Base-by-base conservation (phyloP, 2,329 filamentous ascomycete species). In the Arthroderma uncinatum region DNA sequence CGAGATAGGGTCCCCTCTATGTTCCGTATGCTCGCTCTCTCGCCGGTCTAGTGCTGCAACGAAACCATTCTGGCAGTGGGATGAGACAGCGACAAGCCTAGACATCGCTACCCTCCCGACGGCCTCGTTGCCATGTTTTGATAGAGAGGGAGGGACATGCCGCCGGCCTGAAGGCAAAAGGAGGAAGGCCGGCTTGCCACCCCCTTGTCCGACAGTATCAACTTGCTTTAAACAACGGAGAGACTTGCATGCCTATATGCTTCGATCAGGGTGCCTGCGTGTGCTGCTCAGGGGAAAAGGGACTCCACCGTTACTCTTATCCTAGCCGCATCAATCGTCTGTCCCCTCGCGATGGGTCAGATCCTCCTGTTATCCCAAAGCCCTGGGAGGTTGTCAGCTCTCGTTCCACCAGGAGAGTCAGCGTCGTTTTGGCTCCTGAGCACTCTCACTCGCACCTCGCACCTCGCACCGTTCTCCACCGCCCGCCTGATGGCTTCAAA, bases 281-380 rank as follows among this genome's bases (percentile, higher is more conserved):
- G n/a, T n/a, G n/a, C n/a, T 19, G 16, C n/a, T 10, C 16, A 42
- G 39, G 39, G 23, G 39, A 8, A 10, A 42, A 12, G 19, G 23
- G 4, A 37, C 39, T 42, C 39, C 39, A 42, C 39, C 12, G 39
- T 42, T 19, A 14, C 16, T 21, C 39, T n/a, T n/a, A n/a, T n/a
- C 39, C 39, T 10, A 42, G 39, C 39, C 19, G 39, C 39, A 42
- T 21, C 23, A 42, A 42, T 42, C 39, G 25, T 28, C 44, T 48
- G 44, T 48, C 28, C 44, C 21, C 44, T 48, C 44, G n/a, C 21
- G 23, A 48, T 48, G 44, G 44, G 44, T 48, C 44, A 48, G 44
- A 48, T 48, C 44, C 44, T 25, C 44, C 44, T 14, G 44, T 48
- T 48, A 48, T 48, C 44, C 44, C 44, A 48, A 48, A 48, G 44